Base-by-base conservation (phyloP, 2,329 filamentous ascomycete genomes). In the Botrytis aclada region DNA sequence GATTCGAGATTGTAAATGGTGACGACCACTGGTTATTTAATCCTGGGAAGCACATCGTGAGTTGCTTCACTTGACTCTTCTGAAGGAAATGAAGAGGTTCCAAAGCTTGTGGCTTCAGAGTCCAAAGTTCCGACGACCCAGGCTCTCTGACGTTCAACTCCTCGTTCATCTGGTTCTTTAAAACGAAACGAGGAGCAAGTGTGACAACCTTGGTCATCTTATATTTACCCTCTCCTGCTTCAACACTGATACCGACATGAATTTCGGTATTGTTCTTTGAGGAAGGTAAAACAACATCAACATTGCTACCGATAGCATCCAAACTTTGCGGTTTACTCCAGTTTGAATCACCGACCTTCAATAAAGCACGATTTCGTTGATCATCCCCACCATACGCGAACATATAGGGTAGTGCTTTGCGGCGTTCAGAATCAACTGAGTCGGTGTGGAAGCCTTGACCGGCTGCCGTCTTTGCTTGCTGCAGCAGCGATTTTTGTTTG, bases 251-350 rank as follows among this genome's bases (percentile, higher is more conserved):
- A 64, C 96, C 96, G 10, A 97, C 87, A 79, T 98, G 94, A 79
- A 98, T 95, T 81, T 99, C 96, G 3, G 91, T 91, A 72, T 86
- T 87, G 75, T 88, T 85, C 60, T 87, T 88, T 2, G 88, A 83
- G 0, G 94, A 93, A 67, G 92, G 92, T 47, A 99, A 86, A 47
- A 96, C 88, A 51, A 97, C 93, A 78, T 98, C 95, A 25, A 94
- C 92, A 0, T 92, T 94, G 79, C 95, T 98, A 45, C 96, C 96
- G 76, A 99, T 96, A 32, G 96, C 96, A 80, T 99, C 97, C 78
- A 99, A 97, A 86, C 94, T 98, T 81, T 98, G 95, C 0, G 95
- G 94, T 81, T 96, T 97, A 83, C 96, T 98, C 97, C 96, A 99
- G 74, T 91, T 89, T 0, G 96, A 98, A 71, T 97, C 92, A 8